Conservation (phyloP, 2,329 filamentous ascomycete genomes). For the Uncinocarpus reesii region DNA sequence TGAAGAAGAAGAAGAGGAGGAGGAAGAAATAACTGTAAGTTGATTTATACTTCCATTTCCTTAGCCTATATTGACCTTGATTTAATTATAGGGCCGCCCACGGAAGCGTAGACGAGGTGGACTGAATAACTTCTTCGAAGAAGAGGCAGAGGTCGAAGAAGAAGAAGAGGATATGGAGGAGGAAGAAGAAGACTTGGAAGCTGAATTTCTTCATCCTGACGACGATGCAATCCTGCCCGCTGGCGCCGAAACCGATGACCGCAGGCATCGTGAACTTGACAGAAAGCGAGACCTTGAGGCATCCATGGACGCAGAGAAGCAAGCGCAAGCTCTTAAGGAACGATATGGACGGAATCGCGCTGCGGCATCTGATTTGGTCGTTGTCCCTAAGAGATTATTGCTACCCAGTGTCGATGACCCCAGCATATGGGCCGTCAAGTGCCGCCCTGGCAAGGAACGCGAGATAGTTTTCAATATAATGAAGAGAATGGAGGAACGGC, state of each 20-base stretch:
- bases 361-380: conserved; percentile 57
- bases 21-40: conserved; percentile 52
- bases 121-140: conserved; percentile 85
- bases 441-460: conserved; percentile 88
- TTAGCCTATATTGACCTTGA: conserved; percentile 13
- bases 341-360: conserved; percentile 73
- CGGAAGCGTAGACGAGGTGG: conserved; percentile 67
- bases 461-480: conserved; percentile 82
- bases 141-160: conserved; percentile 94
- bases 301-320: conserved; percentile 85
- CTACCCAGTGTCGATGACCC: conserved; percentile 91
- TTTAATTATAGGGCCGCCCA: conserved; percentile 49
- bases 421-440: conserved; percentile 87
- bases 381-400: conserved; percentile 74
- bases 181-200: conserved; percentile 79
- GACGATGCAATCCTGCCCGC: conserved; percentile 67
- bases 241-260: conserved; percentile 74
- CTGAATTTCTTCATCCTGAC: conserved; percentile 80
- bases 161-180: conserved; percentile 81
- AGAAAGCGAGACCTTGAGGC: conserved; percentile 77
- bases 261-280: conserved; percentile 87
- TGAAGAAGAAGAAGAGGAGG: conserved; percentile 43
- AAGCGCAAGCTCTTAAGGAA: conserved; percentile 75
- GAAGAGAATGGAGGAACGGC: conserved; percentile 74
- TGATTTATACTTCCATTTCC: conserved; percentile 11